Evolutionary conservation across 148 eudicot genomes (phyloP).

Genomic region (Arctostaphylos glauca): DNA sequence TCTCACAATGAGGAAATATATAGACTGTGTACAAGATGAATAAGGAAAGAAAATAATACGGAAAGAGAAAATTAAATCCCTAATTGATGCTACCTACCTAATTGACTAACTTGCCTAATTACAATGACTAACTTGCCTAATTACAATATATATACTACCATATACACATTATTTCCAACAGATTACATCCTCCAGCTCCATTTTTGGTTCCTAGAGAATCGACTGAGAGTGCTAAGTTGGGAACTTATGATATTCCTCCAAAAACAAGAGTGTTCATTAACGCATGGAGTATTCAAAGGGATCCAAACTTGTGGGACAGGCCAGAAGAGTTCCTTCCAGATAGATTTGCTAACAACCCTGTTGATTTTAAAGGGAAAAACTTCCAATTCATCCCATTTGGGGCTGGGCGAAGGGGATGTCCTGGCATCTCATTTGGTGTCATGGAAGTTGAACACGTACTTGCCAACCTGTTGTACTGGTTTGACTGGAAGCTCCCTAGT

Average conservation of each 20-base stretch:
- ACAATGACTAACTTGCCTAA: too few relatives aligned
- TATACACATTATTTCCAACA: too few relatives aligned
- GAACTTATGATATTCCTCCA: conserved; percentile 31
- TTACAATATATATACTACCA: too few relatives aligned
- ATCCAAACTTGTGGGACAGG: conserved; percentile 29
- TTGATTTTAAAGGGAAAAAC: conserved; percentile 29
- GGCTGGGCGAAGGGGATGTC: conserved; percentile 36
- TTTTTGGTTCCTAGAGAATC: conserved; percentile 13
- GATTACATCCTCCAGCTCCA: conserved; percentile 21
- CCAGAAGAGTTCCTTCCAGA: conserved; percentile 37
- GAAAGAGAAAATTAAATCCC: too few relatives aligned
- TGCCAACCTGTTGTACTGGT: conserved; percentile 14
- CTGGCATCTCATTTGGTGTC: conserved; percentile 28
- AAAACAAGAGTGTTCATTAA: conserved; percentile 30
- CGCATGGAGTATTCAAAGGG: conserved; percentile 33
- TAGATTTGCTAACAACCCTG: conserved; percentile 27
- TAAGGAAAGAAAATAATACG: too few relatives aligned
- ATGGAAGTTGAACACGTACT: conserved; percentile 1
- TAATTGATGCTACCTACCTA: too few relatives aligned
- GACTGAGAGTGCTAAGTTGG: neutral
- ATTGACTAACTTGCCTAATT: too few relatives aligned
- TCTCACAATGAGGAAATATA: too few relatives aligned
- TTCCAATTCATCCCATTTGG: conserved; percentile 41
- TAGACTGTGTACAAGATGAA: too few relatives aligned
- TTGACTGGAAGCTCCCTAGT: neutral